Conservation (phyloP, 1,284 basidiomycete species). For the Irpex sp. region DNA sequence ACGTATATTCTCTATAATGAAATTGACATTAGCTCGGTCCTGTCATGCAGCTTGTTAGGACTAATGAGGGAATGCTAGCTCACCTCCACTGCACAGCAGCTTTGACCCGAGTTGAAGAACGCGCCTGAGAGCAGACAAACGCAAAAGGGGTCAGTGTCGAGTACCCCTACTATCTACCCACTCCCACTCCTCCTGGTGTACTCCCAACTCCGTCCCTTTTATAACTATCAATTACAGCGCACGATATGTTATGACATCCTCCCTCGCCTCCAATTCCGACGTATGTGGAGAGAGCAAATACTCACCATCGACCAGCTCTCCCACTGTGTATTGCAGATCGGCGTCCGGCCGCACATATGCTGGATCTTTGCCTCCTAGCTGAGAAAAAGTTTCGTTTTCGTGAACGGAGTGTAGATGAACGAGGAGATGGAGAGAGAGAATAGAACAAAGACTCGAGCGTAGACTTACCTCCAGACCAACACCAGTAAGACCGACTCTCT, state of each 20-base stretch:
- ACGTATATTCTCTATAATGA: conserved; percentile 82
- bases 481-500: conserved; percentile 66
- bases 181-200: no score
- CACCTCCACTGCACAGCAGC: conserved; percentile 84
- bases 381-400: conserved; percentile 13
- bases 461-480: conserved; percentile 65
- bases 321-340: conserved; percentile 78
- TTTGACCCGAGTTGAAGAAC: conserved; percentile 95
- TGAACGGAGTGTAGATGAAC: neutral
- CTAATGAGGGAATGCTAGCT: conserved; percentile 11
- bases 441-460: neutral
- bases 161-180: neutral
- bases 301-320: conserved; percentile 86
- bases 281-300: neutral
- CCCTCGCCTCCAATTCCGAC: no score
- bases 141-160: neutral
- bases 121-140: conserved; percentile 48
- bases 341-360: conserved; percentile 90
- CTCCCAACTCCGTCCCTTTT: no score
- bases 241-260: no score
- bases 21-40: neutral
- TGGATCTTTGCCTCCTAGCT: conserved; percentile 96
- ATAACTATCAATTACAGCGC: no score
- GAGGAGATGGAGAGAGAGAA: neutral
- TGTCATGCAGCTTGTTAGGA: neutral